Evolutionary conservation across 805 yeast species (phyloP).

Genomic region (Suhomyces sp.): DNA sequence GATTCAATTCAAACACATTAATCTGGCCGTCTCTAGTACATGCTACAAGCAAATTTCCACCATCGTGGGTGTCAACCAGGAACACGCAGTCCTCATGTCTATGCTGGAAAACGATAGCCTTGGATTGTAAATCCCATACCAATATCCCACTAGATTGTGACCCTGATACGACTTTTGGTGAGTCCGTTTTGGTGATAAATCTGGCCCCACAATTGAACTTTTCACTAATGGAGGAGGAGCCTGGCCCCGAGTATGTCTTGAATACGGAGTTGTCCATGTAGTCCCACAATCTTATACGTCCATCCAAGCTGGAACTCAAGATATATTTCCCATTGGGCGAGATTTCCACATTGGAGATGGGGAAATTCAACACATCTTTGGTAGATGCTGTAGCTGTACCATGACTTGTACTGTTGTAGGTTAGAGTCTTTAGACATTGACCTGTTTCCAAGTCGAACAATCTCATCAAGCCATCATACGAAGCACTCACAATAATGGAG

Average conservation of each 20-base stretch:
- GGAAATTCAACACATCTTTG: slow-evolving; percentile 51
- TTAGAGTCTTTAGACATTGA: slow-evolving; percentile 86
- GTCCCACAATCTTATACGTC: slow-evolving; percentile 79
- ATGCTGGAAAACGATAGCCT: slow-evolving; percentile 40
- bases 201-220: slow-evolving; percentile 53
- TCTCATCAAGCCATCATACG: slow-evolving; percentile 89
- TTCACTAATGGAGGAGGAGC: slow-evolving; percentile 40
- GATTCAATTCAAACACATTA: slow-evolving; percentile 21
- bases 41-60: slow-evolving; percentile 36
- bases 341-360: slow-evolving; percentile 70
- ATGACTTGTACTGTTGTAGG: slow-evolving; percentile 67
- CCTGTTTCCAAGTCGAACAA: slow-evolving; percentile 87
- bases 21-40: slow-evolving; percentile 26
- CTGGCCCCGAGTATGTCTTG: slow-evolving; percentile 52
- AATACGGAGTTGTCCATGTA: slow-evolving; percentile 78
- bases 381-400: slow-evolving; percentile 60
- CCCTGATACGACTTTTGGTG: slow-evolving; percentile 56
- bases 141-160: slow-evolving; percentile 53
- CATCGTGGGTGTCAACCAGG: slow-evolving; percentile 38
- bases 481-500: slow-evolving; percentile 78
- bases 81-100: slow-evolving; percentile 33
- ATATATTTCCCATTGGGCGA: slow-evolving; percentile 81
- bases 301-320: slow-evolving; percentile 78
- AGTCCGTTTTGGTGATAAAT: slow-evolving; percentile 42
- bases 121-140: slow-evolving; percentile 69